These are phyloP conservation scores for Fusarium xylarioides DNA, from an alignment of 2,329 filamentous ascomycete species.

Conservation along the genomic window DNA sequence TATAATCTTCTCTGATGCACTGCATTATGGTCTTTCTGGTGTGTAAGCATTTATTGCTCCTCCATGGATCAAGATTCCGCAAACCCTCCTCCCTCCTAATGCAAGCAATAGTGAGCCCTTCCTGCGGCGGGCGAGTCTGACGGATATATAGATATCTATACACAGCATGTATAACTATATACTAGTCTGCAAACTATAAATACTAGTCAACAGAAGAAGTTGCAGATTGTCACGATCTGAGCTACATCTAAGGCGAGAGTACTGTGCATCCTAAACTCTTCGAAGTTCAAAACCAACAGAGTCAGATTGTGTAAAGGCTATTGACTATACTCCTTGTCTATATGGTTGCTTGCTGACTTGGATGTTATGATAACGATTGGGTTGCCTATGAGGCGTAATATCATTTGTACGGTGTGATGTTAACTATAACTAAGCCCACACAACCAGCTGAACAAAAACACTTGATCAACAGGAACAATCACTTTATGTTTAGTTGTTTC, in stretches of 20 bases:
- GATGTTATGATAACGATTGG: neutral
- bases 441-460: neutral
- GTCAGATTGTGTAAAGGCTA: neutral
- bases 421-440: neutral
- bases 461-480: neutral
- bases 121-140: neutral
- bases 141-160: neutral
- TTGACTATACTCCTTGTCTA: neutral
- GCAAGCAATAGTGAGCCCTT: neutral
- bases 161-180: neutral
- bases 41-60: neutral
- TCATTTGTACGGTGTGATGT: neutral
- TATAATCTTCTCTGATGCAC: neutral
- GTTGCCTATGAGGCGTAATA: neutral
- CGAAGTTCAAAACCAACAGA: neutral
- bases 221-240: neutral
- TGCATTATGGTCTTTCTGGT: neutral
- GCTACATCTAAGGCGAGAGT: neutral
- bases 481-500: slow-evolving; percentile 14
- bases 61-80: neutral
- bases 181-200: neutral
- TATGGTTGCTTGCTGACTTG: neutral
- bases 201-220: neutral
- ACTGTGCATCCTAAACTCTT: neutral
- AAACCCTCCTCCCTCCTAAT: neutral